These are phyloP conservation scores for Scenedesmus sp. DNA, from an alignment of 163 green algal species.

Conservation along the genomic window DNA sequence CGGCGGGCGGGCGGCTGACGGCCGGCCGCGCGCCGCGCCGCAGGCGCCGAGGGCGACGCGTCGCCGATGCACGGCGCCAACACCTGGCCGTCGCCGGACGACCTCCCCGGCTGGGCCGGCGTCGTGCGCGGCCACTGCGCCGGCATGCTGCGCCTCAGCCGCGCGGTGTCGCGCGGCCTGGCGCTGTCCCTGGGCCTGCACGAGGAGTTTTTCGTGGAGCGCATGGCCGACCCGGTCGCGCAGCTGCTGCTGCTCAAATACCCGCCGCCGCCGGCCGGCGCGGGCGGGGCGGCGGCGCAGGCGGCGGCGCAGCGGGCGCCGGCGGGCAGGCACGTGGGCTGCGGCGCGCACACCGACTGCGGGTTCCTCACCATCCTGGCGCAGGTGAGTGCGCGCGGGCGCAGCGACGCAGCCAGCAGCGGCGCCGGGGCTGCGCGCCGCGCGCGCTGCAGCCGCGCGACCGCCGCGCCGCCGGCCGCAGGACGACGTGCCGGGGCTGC, in stretches of 20 bases:
- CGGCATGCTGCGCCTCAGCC: constrained; percentile 22
- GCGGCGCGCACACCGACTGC: constrained; percentile 56
- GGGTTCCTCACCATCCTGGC: constrained; percentile 55
- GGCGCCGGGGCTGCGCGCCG: too few species aligned
- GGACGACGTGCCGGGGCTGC: constrained; percentile 49
- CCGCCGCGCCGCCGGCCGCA: not conserved
- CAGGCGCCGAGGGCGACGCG: constrained; percentile 41
- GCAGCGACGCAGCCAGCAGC: too few species aligned
- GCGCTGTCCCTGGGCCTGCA: constrained; percentile 45
- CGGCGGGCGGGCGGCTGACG: not conserved
- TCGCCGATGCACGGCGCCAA: constrained; percentile 55
- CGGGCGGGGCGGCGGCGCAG: not conserved
- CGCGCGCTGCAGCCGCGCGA: too few species aligned
- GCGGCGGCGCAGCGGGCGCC: not conserved
- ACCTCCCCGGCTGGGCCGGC: constrained; percentile 44
- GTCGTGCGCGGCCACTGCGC: constrained; percentile 19
- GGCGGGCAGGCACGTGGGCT: constrained; percentile 26
- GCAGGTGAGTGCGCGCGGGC: constrained; percentile 13
- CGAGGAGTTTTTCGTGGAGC: constrained; percentile 19
- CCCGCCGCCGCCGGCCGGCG: constrained; percentile 31
- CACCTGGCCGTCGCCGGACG: constrained; percentile 33
- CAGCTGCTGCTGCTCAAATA: constrained; percentile 49
- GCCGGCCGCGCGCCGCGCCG: not conserved
- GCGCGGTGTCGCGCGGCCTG: constrained; percentile 34
- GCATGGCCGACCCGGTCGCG: constrained; percentile 45